Percentiles rank a stretch among this genome's conserved stretches.
Conservation (phyloP, 2,329 filamentous ascomycete genomes). For the Fusarium sambucinum region DNA sequence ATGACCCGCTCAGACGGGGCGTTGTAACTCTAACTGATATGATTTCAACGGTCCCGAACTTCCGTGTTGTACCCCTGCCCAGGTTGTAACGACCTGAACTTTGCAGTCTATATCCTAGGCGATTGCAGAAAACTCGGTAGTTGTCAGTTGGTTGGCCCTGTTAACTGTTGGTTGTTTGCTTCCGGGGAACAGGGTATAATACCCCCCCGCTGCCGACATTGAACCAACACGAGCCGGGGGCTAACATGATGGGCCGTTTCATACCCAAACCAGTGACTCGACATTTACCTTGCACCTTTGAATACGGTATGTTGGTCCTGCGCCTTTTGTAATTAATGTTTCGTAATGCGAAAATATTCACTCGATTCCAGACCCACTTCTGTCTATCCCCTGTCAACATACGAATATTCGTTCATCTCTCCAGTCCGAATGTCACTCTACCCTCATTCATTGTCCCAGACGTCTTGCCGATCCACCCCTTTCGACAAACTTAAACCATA, state of each 20-base stretch:
- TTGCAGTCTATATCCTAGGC: no score
- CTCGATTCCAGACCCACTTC: no score
- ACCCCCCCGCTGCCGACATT: not conserved
- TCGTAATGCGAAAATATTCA: no score
- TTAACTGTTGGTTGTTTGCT: not conserved
- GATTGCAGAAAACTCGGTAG: not conserved
- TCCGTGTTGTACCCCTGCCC: not conserved
- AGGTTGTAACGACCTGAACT: not conserved
- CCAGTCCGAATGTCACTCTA: not conserved
- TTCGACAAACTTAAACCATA: not conserved
- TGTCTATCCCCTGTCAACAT: not conserved
- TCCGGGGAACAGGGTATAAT: not conserved
- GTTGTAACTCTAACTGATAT: not conserved
- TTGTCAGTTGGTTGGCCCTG: not conserved
- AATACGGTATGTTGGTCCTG: no score
- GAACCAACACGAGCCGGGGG: not conserved
- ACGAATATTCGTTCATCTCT: not conserved
- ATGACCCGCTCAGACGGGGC: not conserved
- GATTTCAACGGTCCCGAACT: no score
- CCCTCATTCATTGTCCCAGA: not conserved
- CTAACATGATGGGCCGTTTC: accelerated
- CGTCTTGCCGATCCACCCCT: not conserved
- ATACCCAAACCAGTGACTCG: accelerated
- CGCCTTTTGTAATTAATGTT: no score
- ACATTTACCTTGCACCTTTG: not conserved